Evolutionary conservation across 1,284 basidiomycete species (phyloP), one percentile per base, ranked within the genome.

Genomic region (Naganishia liquefaciens): DNA sequence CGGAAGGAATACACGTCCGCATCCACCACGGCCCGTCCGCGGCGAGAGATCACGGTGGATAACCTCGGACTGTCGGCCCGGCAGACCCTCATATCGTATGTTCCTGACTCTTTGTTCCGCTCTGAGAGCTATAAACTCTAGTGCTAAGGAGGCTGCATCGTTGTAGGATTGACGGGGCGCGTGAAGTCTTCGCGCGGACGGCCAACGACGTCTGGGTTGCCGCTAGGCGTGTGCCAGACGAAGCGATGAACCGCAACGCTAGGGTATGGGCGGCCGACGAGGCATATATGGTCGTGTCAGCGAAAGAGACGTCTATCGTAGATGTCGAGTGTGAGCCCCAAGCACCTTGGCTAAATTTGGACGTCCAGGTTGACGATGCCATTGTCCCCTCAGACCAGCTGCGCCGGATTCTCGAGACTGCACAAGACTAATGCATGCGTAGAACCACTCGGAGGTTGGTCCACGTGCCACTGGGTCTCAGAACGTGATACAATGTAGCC

Each of bases 321-420:
- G 57, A 60, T 50, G 57, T 46, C 4, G 57, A 60, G 40, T 50
- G 57, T 42, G 21, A 49, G 57, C 50, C 17, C 15, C n/a, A n/a
- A n/a, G n/a, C n/a, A n/a, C n/a, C n/a, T n/a, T 7, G 13, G 33
- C 13, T 3, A 37, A 13, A 9, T 37, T 9, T 0, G 33, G 33
- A 37, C 2, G 33, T 10, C 33, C 33, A 13, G 0, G 13, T 13
- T 37, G 33, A 37, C 3, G 6, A 39, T 1, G n/a, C 10, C 19
- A 13, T 33, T n/a, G 39, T 17, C 21, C 10, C 23, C n/a, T 46
- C 28, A 57, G 54, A 46, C 33, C 54, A 46, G 44, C 42, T 57
- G 25, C 25, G 19, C 9, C 54, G 25, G 21, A 19, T 57, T 27
- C 28, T 57, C 15, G 46, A 46, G 43, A 43, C 21, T n/a, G 23